Conservation (phyloP, 2,329 filamentous ascomycete species). For the Neofusicoccum kwambonambiense region DNA sequence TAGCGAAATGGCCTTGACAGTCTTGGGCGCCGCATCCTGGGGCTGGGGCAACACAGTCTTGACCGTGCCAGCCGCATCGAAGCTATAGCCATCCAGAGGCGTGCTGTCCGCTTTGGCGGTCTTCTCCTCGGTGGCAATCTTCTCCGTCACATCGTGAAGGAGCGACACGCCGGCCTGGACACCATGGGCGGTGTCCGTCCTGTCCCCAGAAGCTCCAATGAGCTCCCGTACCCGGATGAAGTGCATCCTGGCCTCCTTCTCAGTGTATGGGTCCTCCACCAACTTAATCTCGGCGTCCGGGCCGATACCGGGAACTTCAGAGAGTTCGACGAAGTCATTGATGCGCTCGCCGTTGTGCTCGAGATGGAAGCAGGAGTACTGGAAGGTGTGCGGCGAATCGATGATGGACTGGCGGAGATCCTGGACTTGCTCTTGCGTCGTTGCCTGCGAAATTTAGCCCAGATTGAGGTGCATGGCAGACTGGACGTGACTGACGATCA, state of each 20-base stretch:
- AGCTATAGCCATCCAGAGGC: constrained; percentile 68
- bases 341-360: constrained; percentile 85
- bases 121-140: constrained; percentile 57
- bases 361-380: constrained; percentile 98
- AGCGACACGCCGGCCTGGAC: constrained; percentile 82
- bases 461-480: constrained; percentile 23
- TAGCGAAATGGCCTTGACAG: constrained; percentile 81
- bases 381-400: constrained; percentile 87
- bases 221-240: constrained; percentile 87
- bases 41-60: constrained; percentile 67
- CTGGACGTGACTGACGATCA: constrained; percentile 62
- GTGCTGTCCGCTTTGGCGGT: constrained; percentile 29
- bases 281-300: constrained; percentile 75
- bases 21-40: constrained; percentile 74
- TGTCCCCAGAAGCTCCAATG: constrained; percentile 86
- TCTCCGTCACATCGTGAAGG: constrained; percentile 75
- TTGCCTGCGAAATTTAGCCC: constrained; percentile 60
- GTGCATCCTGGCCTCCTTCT: constrained; percentile 97
- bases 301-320: constrained; percentile 78
- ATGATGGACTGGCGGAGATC: constrained; percentile 96
- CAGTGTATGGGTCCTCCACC: constrained; percentile 93
- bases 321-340: constrained; percentile 92
- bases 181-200: constrained; percentile 82
- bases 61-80: constrained; percentile 66
- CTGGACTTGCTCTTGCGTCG: constrained; percentile 92